Conservation (phyloP, 1,284 basidiomycete species). For the Trichosporon ovoides region DNA sequence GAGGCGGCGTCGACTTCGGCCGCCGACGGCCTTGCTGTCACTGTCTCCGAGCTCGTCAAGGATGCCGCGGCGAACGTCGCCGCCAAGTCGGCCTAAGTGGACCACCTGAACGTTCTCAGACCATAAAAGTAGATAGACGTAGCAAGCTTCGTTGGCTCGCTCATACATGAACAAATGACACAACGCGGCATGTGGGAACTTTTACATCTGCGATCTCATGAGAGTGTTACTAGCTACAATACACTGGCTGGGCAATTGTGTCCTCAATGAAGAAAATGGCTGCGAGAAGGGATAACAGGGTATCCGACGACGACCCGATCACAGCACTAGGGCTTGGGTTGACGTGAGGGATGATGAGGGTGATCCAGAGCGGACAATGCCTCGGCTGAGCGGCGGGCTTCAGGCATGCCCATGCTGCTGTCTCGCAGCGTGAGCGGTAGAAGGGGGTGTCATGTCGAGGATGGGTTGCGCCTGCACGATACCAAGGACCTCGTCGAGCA, state of each 20-base stretch:
- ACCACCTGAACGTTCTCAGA: background rate
- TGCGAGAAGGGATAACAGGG: too few relatives aligned
- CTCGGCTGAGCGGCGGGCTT: background rate
- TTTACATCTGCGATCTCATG: too few relatives aligned
- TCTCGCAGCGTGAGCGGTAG: background rate
- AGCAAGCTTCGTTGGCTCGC: too few relatives aligned
- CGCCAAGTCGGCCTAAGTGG: conserved; percentile 2
- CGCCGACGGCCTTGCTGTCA: conserved; percentile 56
- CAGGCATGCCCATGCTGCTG: background rate
- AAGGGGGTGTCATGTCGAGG: background rate
- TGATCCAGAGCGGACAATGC: background rate
- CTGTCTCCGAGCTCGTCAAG: conserved; percentile 36
- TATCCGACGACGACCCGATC: too few relatives aligned
- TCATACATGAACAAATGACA: too few relatives aligned
- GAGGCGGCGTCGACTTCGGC: conserved; percentile 72
- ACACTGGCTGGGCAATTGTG: too few relatives aligned
- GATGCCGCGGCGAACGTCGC: conserved; percentile 17
- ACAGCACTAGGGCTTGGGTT: too few relatives aligned
- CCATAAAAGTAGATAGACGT: background rate
- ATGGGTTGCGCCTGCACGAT: conserved; percentile 1
- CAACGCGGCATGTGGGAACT: too few relatives aligned
- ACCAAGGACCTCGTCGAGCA: background rate
- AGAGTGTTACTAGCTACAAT: too few relatives aligned
- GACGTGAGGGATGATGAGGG: too few relatives aligned
- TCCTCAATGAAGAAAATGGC: too few relatives aligned